A percentile compares a stretch with the other conserved stretches of the same genome.
Evolutionary conservation across 768 basidiomycete genomes (phyloP).

Genomic region (Hypsizygus marmoreus): DNA sequence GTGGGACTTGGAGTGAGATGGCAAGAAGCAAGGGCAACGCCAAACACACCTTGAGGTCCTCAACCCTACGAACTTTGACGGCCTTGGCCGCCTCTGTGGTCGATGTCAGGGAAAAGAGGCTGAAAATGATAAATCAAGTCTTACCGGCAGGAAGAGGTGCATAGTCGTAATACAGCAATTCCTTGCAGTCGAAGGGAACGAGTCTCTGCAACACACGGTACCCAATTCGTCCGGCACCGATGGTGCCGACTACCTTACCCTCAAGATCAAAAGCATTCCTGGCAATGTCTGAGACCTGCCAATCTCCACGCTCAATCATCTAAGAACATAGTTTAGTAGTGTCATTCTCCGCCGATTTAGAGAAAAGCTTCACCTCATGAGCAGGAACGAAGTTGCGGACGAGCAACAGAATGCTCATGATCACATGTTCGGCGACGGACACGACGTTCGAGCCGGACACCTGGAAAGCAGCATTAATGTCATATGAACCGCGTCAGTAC

Average conservation of each 20-base stretch:
- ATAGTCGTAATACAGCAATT: slow-evolving; percentile 90
- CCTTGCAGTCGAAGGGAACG: slow-evolving; percentile 84
- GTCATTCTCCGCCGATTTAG: neutral
- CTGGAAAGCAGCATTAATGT: slow-evolving; percentile 25
- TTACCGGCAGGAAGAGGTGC: slow-evolving; percentile 64
- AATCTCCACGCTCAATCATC: slow-evolving; percentile 85
- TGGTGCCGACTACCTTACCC: slow-evolving; percentile 89
- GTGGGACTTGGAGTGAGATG: neutral
- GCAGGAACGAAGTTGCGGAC: slow-evolving; percentile 90
- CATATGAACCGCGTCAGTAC: neutral
- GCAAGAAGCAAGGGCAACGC: slow-evolving; percentile 1
- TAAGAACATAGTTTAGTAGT: slow-evolving; percentile 19
- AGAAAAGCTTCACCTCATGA: slow-evolving; percentile 60
- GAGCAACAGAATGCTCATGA: slow-evolving; percentile 88
- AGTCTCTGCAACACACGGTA: slow-evolving; percentile 85
- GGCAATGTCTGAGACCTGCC: slow-evolving; percentile 84
- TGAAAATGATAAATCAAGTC: slow-evolving; percentile 8
- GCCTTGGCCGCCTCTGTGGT: slow-evolving; percentile 59
- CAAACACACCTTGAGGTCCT: slow-evolving; percentile 67
- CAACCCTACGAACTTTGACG: slow-evolving; percentile 73
- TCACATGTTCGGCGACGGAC: slow-evolving; percentile 88
- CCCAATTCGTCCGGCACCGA: slow-evolving; percentile 80
- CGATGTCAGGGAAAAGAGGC: neutral
- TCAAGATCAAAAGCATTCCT: slow-evolving; percentile 88
- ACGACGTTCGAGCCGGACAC: slow-evolving; percentile 90